Evolutionary conservation across 2,329 filamentous ascomycete genomes (phyloP), one percentile per base, ranked within the genome.

Genomic region (Neonectria sp.): DNA sequence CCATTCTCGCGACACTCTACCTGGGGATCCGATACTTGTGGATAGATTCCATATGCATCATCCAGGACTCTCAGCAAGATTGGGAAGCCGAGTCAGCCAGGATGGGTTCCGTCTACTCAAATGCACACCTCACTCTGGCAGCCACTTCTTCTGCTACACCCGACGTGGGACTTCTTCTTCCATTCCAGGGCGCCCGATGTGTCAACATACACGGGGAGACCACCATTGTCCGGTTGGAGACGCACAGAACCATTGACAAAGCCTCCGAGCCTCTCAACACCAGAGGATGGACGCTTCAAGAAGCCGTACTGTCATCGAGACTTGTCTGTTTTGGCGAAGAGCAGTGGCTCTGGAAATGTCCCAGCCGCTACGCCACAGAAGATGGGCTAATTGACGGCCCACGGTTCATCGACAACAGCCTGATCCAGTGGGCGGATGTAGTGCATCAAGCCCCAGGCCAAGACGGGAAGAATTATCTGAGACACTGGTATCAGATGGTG

Each of bases 41-140:
- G 68, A 67, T 70, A 1, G 68, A 70, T 35, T 70, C 68, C 5
- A 31, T 70, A 2, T 70, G 68, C 24, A 70, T 70, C 25, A 46
- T 70, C 9, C 68, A 70, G 25, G 68, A 61, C 4, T 37, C 56
- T 13, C 46, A n/a, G 4, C 55, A 61, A 1, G 68, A 69, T 51
- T 71, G 63, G n/a, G 31, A 65, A 27, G 55, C 17, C 2, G 68
- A 71, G n/a, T 52, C 55, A 15, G 35, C 45, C 6, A 45, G 21
- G 21, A 71, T 71, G 68, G 69, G 67, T 29, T 62, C 57, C 7
- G 60, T 68, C 11, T 65, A 64, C 40, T 86, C 56, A 5, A 49
- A 40, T 31, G 46, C 56, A 27, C 21, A 24, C 29, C 56, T 59
- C 21, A 59, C 56, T 3, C 45, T 59, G 11, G 40, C 56, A n/a